A percentile compares a stretch with the other conserved stretches of the same genome.
Evolutionary conservation across 2,329 filamentous ascomycete species (phyloP).

Genomic region (Amesomyces nigricolor): DNA sequence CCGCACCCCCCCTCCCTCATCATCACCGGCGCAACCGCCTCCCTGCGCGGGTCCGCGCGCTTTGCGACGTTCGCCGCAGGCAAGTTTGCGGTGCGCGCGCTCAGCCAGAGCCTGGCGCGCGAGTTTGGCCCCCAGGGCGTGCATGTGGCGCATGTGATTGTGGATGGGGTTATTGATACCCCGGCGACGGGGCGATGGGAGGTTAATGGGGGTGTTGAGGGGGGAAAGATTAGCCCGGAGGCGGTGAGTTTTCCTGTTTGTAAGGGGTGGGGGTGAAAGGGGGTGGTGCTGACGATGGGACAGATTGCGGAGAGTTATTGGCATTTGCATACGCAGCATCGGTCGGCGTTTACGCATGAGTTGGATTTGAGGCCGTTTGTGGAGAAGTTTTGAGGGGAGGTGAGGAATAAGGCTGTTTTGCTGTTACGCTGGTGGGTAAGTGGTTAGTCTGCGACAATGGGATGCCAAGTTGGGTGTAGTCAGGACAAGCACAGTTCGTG

Average conservation of each 20-base stretch:
- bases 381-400: conserved; percentile 68
- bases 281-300: neutral
- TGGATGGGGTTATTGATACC: conserved; percentile 82
- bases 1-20: conserved; percentile 71
- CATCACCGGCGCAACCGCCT: conserved; percentile 82
- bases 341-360: conserved; percentile 75
- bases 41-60: conserved; percentile 62
- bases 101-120: conserved; percentile 68
- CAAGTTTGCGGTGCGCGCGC: conserved; percentile 72
- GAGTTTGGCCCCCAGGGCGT: conserved; percentile 83
- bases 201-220: conserved; percentile 42
- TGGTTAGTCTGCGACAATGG: neutral
- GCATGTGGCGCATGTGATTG: conserved; percentile 75
- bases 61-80: conserved; percentile 69
- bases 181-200: conserved; percentile 55
- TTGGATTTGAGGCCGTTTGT: conserved; percentile 73
- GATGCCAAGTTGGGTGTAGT: neutral
- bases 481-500: neutral
- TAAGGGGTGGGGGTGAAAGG: too few relatives aligned
- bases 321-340: conserved; percentile 74
- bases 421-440: neutral
- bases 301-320: conserved; percentile 86
- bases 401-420: neutral
- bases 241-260: conserved; percentile 50
- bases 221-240: conserved; percentile 66